phyloP scores from a whole-genome alignment of 805 yeast species.

The Pichia rugopelliculosa region DNA sequence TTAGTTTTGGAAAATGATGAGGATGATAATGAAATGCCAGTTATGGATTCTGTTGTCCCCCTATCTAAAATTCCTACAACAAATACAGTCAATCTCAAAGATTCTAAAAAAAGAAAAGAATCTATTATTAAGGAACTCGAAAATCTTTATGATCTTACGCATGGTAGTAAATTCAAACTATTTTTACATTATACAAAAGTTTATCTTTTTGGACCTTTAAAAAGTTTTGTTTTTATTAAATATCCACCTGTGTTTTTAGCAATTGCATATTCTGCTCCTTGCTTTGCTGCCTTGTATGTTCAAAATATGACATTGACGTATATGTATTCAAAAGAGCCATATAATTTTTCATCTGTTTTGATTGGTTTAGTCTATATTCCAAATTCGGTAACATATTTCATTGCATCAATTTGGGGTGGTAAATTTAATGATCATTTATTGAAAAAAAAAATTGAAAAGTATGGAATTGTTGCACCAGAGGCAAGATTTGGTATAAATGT shows the following conservation, averaged over 20 bases:
- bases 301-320: conserved; percentile 68
- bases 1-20: background rate
- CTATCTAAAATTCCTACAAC: conserved; percentile 26
- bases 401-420: conserved; percentile 78
- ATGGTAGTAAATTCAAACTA: conserved; percentile 13
- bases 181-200: conserved; percentile 34
- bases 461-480: conserved; percentile 68
- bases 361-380: conserved; percentile 78
- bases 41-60: conserved; percentile 31
- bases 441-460: conserved; percentile 40
- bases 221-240: conserved; percentile 49
- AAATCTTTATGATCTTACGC: conserved; percentile 16
- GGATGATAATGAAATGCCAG: conserved; percentile 27
- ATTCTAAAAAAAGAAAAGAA: conserved; percentile 16
- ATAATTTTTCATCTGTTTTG: conserved; percentile 56
- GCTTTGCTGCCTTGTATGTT: conserved; percentile 63
- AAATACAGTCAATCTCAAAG: conserved; percentile 15
- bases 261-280: conserved; percentile 58
- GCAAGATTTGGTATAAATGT: conserved; percentile 73
- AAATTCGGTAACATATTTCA: conserved; percentile 67
- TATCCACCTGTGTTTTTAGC: conserved; percentile 73
- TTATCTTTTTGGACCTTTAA: conserved; percentile 50
- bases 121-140: conserved; percentile 15
- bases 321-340: conserved; percentile 56
- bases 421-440: conserved; percentile 65